Percentiles rank a stretch among this genome's conserved stretches.
Evolutionary conservation across 192 early-diverging fungal genomes (phyloP).

Genomic region (Gaertneriomyces semiglobifer): DNA sequence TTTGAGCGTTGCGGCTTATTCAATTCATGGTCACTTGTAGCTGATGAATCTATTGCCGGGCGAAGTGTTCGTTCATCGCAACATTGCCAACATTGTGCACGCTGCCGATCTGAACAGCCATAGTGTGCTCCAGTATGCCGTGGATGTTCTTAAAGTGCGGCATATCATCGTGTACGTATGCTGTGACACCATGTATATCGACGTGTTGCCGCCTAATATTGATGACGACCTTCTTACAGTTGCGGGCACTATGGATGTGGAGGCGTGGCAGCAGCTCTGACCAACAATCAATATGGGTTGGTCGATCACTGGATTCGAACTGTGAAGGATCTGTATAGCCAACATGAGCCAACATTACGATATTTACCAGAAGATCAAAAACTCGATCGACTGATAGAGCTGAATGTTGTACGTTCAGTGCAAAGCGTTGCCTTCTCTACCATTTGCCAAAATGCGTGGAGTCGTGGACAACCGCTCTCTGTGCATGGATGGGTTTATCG

Average conservation of each 20-base stretch:
- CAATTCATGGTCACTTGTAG: neutral
- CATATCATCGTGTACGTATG: slow-evolving; percentile 79
- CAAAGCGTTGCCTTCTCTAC: slow-evolving; percentile 72
- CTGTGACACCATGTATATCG: neutral
- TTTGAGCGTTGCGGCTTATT: too few relatives aligned
- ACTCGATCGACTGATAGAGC: slow-evolving; percentile 43
- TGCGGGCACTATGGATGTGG: slow-evolving; percentile 46
- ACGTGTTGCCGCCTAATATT: neutral
- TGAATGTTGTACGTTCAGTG: slow-evolving; percentile 78
- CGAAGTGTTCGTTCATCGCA: slow-evolving; percentile 91
- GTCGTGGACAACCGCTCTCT: slow-evolving; percentile 64
- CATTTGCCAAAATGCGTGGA: slow-evolving; percentile 87
- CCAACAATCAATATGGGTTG: slow-evolving; percentile 39
- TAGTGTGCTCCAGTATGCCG: slow-evolving; percentile 84
- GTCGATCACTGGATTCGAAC: slow-evolving; percentile 44
- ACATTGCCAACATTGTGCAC: slow-evolving; percentile 90
- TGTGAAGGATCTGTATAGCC: slow-evolving; percentile 37
- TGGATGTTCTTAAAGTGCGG: slow-evolving; percentile 80
- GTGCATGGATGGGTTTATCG: slow-evolving; percentile 52
- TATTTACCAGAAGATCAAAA: slow-evolving; percentile 1
- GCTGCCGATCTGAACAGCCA: slow-evolving; percentile 72
- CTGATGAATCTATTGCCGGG: slow-evolving; percentile 42
- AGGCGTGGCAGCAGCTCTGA: slow-evolving; percentile 42
- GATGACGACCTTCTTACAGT: neutral
- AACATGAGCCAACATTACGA: slow-evolving; percentile 19